Evolutionary conservation across 305 asterid genomes (phyloP).

Genomic region (Fraxinus sp.): DNA sequence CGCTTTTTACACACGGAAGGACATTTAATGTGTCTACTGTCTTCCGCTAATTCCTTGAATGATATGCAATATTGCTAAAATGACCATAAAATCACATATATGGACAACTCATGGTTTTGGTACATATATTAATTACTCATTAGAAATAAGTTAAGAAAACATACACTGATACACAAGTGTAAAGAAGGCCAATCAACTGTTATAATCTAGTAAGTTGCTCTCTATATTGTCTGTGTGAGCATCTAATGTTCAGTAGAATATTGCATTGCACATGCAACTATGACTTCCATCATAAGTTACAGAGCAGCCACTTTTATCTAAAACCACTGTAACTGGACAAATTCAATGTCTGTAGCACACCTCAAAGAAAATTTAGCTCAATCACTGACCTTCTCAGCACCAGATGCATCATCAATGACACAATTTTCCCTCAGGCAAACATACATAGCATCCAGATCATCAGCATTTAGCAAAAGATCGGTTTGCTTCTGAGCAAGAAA

Average conservation of each 20-base stretch:
- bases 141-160: not conserved
- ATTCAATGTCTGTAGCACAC: no score
- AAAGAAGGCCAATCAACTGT: not conserved
- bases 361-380: no score
- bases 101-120: not conserved
- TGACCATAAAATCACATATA: not conserved
- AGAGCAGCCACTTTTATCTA: no score
- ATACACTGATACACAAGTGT: not conserved
- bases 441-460: no score
- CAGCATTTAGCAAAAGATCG: no score
- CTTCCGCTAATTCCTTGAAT: not conserved
- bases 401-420: no score
- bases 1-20: not conserved
- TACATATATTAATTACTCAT: not conserved
- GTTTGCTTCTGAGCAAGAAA: no score
- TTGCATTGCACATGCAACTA: not conserved
- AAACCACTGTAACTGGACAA: no score
- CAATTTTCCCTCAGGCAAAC: no score
- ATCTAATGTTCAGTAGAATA: not conserved
- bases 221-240: not conserved
- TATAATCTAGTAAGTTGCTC: not conserved
- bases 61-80: not conserved
- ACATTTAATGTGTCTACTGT: not conserved
- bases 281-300: no score
- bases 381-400: no score